Evolutionary conservation across 1,284 basidiomycete genomes (phyloP).

Genomic region (Ganoderma boninense): DNA sequence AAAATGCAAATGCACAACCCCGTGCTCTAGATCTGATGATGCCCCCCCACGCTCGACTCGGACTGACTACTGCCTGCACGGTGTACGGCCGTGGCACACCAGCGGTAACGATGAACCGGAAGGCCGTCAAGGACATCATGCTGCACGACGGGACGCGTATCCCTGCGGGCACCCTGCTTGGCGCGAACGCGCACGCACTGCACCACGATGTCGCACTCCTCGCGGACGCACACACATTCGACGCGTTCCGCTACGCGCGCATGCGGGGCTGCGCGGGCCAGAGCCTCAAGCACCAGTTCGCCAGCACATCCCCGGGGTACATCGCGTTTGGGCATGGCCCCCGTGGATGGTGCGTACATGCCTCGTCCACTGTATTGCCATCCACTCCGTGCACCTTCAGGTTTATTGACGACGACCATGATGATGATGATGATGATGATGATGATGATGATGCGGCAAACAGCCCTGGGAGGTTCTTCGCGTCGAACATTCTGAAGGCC

Average conservation of each 20-base stretch:
- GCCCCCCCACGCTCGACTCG: too few relatives aligned
- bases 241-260: constrained; percentile 55
- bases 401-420: too few relatives aligned
- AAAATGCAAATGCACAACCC: too few relatives aligned
- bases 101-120: constrained; percentile 44
- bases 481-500: constrained; percentile 53
- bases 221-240: constrained; percentile 39
- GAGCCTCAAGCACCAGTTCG: constrained; percentile 35
- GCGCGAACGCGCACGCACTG: constrained; percentile 2
- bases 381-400: not conserved
- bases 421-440: too few relatives aligned
- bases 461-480: constrained; percentile 57
- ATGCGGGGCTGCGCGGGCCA: constrained; percentile 38
- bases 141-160: constrained; percentile 54
- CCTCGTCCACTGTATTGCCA: too few relatives aligned
- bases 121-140: constrained; percentile 46
- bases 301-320: constrained; percentile 34
- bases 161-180: constrained; percentile 41
- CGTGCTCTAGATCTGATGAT: too few relatives aligned
- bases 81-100: too few relatives aligned
- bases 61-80: too few relatives aligned
- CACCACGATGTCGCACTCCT: constrained; percentile 27
- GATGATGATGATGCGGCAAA: not conserved
- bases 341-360: not conserved
- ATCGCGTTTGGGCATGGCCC: constrained; percentile 38